Percentiles rank a stretch among this genome's conserved stretches.
Evolutionary conservation across 371 early-diverging fungal species (phyloP).

Genomic region (Blastocladiella emersonii): DNA sequence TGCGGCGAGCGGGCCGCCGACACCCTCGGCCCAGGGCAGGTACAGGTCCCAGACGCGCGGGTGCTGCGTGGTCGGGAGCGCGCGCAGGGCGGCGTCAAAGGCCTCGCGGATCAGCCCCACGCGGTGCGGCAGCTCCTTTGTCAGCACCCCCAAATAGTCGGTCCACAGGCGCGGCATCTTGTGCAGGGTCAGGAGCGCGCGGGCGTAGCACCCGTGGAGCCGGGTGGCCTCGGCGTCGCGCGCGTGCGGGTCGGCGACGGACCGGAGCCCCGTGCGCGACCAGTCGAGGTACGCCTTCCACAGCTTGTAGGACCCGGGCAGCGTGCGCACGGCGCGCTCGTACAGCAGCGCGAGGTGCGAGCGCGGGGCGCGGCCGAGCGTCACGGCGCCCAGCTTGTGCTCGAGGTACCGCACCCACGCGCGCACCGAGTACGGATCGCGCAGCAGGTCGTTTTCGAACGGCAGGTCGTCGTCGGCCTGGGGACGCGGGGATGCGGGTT

Average conservation of each 20-base stretch:
- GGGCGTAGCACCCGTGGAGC: conserved; percentile 65
- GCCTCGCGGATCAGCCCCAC: conserved; percentile 60
- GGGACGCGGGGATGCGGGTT: too few species aligned
- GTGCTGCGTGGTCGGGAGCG: conserved; percentile 90
- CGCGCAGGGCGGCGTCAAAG: conserved; percentile 80
- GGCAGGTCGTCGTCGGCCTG: conserved; percentile 30
- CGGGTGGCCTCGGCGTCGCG: conserved; percentile 41
- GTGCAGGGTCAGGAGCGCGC: conserved; percentile 71
- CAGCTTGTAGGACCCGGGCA: conserved; percentile 90
- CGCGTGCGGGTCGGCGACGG: conserved; percentile 28
- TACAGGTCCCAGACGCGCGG: conserved; percentile 76
- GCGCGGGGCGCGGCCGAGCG: conserved; percentile 10
- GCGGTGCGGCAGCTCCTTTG: conserved; percentile 39
- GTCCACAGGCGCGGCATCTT: conserved; percentile 84
- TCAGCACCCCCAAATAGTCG: conserved; percentile 53
- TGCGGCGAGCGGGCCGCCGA: conserved; percentile 71
- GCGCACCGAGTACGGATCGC: conserved; percentile 65
- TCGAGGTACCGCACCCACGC: conserved; percentile 84
- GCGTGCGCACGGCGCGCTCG: conserved; percentile 70
- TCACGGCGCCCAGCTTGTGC: conserved; percentile 47
- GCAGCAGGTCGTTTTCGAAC: conserved; percentile 81
- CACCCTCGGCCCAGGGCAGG: conserved; percentile 55
- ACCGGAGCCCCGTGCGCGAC: conserved; percentile 35
- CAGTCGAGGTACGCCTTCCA: conserved; percentile 84
- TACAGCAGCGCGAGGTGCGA: conserved; percentile 48